Evolutionary conservation across 495 filamentous ascomycete species (phyloP).

Genomic region (Bryoglossum gracile): DNA sequence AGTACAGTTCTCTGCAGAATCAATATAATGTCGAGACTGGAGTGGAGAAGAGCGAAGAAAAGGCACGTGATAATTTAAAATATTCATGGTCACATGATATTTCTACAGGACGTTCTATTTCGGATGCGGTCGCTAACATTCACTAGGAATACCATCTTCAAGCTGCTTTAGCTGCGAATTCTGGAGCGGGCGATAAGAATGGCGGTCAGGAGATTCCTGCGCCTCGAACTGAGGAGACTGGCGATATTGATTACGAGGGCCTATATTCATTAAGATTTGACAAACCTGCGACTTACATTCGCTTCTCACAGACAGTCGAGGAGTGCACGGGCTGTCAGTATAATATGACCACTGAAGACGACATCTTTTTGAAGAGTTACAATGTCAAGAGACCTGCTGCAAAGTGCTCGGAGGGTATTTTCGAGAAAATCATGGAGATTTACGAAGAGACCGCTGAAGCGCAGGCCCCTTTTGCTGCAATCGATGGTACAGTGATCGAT

Average conservation of each 20-base stretch:
- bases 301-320: slow-evolving; percentile 96
- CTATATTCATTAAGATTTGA: slow-evolving; percentile 73
- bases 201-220: slow-evolving; percentile 76
- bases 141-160: slow-evolving; percentile 96
- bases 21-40: slow-evolving; percentile 80
- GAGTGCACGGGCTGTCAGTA: slow-evolving; percentile 79
- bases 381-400: slow-evolving; percentile 64
- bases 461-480: slow-evolving; percentile 78
- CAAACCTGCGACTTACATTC: slow-evolving; percentile 87
- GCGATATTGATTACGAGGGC: slow-evolving; percentile 73
- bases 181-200: slow-evolving; percentile 61
- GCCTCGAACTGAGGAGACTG: slow-evolving; percentile 68
- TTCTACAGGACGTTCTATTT: slow-evolving; percentile 23
- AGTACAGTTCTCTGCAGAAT: slow-evolving; percentile 41
- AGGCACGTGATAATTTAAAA: slow-evolving; percentile 67
- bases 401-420: slow-evolving; percentile 78
- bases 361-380: slow-evolving; percentile 71
- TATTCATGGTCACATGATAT: slow-evolving; percentile 21
- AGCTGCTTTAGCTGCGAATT: slow-evolving; percentile 74
- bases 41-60: slow-evolving; percentile 94
- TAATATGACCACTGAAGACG: slow-evolving; percentile 88
- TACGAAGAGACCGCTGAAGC: slow-evolving; percentile 79
- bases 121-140: slow-evolving; percentile 19
- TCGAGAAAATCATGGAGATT: slow-evolving; percentile 90
- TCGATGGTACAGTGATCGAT: slow-evolving; percentile 75